Evolutionary conservation across 1,284 basidiomycete genomes (phyloP).

Genomic region (Rhodotorula sp.): DNA sequence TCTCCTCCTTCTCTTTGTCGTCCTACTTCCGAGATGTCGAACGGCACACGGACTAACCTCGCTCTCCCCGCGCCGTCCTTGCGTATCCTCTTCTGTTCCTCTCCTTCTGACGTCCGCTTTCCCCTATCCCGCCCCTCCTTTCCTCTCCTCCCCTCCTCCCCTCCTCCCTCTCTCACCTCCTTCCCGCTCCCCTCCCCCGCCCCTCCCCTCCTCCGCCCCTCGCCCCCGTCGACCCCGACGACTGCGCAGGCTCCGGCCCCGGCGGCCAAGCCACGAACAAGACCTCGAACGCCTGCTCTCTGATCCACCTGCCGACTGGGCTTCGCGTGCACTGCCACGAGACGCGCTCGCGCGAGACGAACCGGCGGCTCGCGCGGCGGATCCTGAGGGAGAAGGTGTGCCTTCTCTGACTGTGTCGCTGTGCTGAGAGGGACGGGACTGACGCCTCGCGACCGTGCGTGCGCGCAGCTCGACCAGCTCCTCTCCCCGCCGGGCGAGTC

Average conservation of each 20-base stretch:
- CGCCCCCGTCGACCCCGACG: too few relatives aligned
- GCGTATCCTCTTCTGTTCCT: too few relatives aligned
- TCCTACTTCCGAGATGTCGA: background rate
- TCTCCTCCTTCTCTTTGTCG: too few relatives aligned
- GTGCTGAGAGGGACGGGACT: too few relatives aligned
- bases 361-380: conserved; percentile 52
- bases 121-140: too few relatives aligned
- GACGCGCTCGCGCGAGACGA: conserved; percentile 53
- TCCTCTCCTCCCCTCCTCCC: too few relatives aligned
- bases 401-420: too few relatives aligned
- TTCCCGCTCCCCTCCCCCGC: background rate
- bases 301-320: conserved; percentile 54
- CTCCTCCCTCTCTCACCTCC: background rate
- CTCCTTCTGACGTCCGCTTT: background rate
- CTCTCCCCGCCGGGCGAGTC: conserved; percentile 44
- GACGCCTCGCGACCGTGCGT: fast-evolving
- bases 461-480: conserved; percentile 24
- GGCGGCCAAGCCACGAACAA: conserved; percentile 56
- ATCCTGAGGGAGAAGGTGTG: conserved; percentile 49
- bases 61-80: too few relatives aligned
- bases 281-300: conserved; percentile 53
- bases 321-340: conserved; percentile 55
- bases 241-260: conserved; percentile 51
- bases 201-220: too few relatives aligned
- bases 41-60: too few relatives aligned